Evolutionary conservation across 2,329 filamentous ascomycete genomes (phyloP).

Genomic region (Phaeosphaeria sp.): DNA sequence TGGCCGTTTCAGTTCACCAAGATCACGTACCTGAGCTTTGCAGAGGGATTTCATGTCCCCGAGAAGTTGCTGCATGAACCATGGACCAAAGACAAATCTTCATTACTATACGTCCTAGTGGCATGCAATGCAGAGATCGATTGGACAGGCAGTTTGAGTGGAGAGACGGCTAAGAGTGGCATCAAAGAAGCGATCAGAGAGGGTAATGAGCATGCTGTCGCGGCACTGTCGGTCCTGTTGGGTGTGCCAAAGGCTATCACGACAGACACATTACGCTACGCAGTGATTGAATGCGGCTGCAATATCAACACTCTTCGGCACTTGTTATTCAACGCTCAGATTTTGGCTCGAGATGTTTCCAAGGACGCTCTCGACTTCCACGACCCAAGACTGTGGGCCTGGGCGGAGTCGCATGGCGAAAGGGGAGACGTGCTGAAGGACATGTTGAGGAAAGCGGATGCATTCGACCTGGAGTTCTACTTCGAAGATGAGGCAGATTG

Average conservation of each 20-base stretch:
- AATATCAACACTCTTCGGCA: constrained; percentile 38
- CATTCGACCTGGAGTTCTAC: constrained; percentile 44
- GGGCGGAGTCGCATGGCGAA: constrained; percentile 37
- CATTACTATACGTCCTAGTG: constrained; percentile 43
- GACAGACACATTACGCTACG: constrained; percentile 36
- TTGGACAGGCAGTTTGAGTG: constrained; percentile 41
- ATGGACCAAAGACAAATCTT: constrained; percentile 38
- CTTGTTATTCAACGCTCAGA: constrained; percentile 44
- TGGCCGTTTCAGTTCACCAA: constrained; percentile 41
- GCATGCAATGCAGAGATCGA: constrained; percentile 43
- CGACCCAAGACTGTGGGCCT: constrained; percentile 42
- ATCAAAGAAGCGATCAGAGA: constrained; percentile 36
- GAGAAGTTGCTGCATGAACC: constrained; percentile 47
- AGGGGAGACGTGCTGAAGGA: constrained; percentile 36
- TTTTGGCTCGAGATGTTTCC: constrained; percentile 23
- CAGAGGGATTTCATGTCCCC: constrained; percentile 39
- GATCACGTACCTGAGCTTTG: constrained; percentile 39
- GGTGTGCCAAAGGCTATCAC: constrained; percentile 38
- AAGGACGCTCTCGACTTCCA: constrained; percentile 37
- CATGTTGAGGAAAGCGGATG: constrained; percentile 39
- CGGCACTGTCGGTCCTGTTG: constrained; percentile 41
- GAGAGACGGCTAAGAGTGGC: constrained; percentile 42
- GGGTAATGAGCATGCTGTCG: constrained; percentile 38
- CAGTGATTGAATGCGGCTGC: constrained; percentile 39
- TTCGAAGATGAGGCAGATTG: constrained; percentile 36